Percentiles rank a stretch among this genome's conserved stretches.
Evolutionary conservation across 1,284 basidiomycete genomes (phyloP).

Genomic region (Trichosporon coremiiforme): DNA sequence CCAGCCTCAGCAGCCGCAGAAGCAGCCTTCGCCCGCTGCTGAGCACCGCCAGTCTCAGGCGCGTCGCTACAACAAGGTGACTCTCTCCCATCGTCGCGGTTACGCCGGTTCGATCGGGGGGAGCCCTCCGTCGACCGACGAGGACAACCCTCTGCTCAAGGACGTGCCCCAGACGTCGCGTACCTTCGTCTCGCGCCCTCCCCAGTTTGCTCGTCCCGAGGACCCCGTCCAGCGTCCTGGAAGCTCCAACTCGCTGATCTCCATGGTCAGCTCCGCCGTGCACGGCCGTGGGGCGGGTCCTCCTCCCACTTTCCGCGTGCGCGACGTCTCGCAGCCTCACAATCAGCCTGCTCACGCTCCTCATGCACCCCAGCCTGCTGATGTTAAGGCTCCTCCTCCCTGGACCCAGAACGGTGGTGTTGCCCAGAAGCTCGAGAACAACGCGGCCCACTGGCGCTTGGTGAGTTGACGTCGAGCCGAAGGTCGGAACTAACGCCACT

Average conservation of each 20-base stretch:
- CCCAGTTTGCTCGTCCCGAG: constrained; percentile 13
- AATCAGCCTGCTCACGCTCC: background rate
- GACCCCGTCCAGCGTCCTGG: constrained; percentile 14
- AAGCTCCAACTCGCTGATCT: constrained; percentile 21
- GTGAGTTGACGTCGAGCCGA: background rate
- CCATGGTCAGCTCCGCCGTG: background rate
- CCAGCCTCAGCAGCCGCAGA: background rate
- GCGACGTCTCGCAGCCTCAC: constrained; percentile 1
- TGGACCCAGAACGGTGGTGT: constrained; percentile 1
- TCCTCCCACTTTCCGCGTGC: constrained; percentile 2
- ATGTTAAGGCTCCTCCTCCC: background rate
- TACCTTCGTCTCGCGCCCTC: constrained; percentile 25
- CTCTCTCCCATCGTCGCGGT: background rate
- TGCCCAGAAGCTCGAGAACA: constrained; percentile 1
- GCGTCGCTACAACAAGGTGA: background rate
- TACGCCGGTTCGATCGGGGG: constrained; percentile 32
- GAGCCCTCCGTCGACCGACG: constrained; percentile 43
- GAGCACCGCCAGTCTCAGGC: background rate
- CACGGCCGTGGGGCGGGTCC: background rate
- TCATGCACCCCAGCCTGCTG: background rate
- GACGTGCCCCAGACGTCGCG: constrained; percentile 23
- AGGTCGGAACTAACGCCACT: background rate
- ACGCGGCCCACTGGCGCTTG: constrained; percentile 4
- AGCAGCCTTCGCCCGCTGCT: background rate
- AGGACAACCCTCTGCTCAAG: constrained; percentile 37